phyloP scores from a whole-genome alignment of 2,329 filamentous ascomycete genomes.

The Leptodontidium sp. region DNA sequence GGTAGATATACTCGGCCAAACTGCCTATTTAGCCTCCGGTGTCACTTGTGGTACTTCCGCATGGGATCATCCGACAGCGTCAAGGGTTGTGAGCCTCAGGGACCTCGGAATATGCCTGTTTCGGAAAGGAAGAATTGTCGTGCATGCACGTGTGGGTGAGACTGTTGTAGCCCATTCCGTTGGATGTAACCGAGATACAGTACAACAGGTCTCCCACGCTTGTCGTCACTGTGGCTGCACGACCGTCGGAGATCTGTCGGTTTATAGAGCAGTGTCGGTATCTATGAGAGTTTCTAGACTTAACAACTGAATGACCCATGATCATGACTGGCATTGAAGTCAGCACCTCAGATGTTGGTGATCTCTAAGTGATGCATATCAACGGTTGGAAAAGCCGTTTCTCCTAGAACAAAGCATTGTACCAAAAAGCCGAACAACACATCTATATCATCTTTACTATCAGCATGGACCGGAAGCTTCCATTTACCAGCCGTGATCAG shows the following conservation, averaged over 20 bases:
- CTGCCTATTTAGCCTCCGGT: conserved; percentile 14
- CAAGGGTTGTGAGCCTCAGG: conserved; percentile 4
- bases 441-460: conserved; percentile 11
- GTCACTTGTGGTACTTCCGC: background rate
- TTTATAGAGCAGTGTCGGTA: background rate
- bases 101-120: conserved; percentile 14
- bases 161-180: background rate
- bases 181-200: background rate
- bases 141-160: background rate
- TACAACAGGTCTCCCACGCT: too few relatives aligned
- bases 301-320: background rate
- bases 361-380: background rate
- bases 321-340: background rate
- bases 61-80: background rate
- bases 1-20: conserved; percentile 6
- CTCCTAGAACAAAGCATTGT: background rate
- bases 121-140: background rate
- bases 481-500: conserved; percentile 25
- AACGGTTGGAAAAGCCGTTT: background rate
- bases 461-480: conserved; percentile 8
- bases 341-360: background rate
- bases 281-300: background rate
- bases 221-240: conserved; percentile 8
- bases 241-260: background rate
- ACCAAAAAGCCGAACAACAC: background rate